Percentiles rank a stretch among this genome's conserved stretches.
Evolutionary conservation across 805 yeast genomes (phyloP).

Genomic region (Saccharomycopsis sp.): DNA sequence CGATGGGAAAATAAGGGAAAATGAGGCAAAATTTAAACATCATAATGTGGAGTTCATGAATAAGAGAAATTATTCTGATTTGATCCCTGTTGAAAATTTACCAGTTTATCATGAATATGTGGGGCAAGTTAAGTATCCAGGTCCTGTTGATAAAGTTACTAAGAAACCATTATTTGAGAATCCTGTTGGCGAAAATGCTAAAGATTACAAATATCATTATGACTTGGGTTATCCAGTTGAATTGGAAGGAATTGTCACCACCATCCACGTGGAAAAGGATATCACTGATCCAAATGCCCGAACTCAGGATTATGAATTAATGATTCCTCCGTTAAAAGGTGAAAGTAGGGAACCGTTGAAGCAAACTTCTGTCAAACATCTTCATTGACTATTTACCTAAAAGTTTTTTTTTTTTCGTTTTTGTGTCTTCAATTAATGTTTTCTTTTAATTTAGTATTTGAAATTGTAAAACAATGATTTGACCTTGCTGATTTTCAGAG

Average conservation of each 20-base stretch:
- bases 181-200: too few species aligned
- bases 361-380: conserved; percentile 11
- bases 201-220: conserved; percentile 16
- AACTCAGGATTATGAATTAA: conserved; percentile 56
- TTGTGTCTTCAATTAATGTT: too few species aligned
- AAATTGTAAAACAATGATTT: too few species aligned
- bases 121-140: conserved; percentile 32
- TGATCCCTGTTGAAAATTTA: conserved; percentile 41
- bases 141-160: conserved; percentile 25
- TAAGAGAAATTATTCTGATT: conserved; percentile 63
- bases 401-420: neutral
- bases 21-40: conserved; percentile 22
- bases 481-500: too few species aligned
- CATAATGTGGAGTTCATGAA: conserved; percentile 39
- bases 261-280: conserved; percentile 66
- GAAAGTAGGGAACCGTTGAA: conserved; percentile 20
- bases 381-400: neutral
- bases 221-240: conserved; percentile 44
- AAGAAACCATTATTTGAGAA: conserved; percentile 2
- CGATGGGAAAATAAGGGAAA: conserved; percentile 31
- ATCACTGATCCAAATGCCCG: conserved; percentile 34
- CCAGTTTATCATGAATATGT: conserved; percentile 19
- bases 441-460: too few species aligned
- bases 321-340: conserved; percentile 51
- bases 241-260: conserved; percentile 49